These are phyloP conservation scores for Ceratocystis cubensis DNA, from an alignment of 2,329 filamentous ascomycete genomes.

Conservation along the genomic window DNA sequence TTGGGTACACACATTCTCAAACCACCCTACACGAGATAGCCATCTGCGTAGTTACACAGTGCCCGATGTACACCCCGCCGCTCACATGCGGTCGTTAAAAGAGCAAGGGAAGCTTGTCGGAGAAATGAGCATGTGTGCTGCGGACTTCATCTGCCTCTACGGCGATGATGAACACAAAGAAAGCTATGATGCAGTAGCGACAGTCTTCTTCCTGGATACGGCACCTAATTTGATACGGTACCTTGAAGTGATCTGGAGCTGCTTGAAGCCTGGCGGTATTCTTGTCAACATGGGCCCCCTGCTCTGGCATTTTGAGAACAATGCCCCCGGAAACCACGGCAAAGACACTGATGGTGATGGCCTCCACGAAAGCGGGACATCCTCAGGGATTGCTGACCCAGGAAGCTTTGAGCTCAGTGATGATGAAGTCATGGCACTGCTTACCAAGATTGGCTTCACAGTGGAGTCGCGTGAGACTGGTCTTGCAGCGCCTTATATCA, in stretches of 20 bases:
- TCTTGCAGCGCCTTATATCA: conserved; percentile 71
- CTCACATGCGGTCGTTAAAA: conserved; percentile 33
- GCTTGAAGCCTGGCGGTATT: conserved; percentile 63
- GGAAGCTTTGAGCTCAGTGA: conserved; percentile 83
- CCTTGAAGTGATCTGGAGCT: conserved; percentile 67
- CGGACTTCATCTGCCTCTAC: conserved; percentile 87
- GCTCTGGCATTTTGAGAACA: conserved; percentile 88
- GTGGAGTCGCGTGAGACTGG: conserved; percentile 51
- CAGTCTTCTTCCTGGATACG: conserved; percentile 94
- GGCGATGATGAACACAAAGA: conserved; percentile 46
- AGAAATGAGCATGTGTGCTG: conserved; percentile 82
- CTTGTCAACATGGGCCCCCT: conserved; percentile 86
- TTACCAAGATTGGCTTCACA: conserved; percentile 63
- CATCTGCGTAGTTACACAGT: conserved; percentile 64
- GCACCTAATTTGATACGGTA: conserved; percentile 88
- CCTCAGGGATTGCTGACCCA: conserved; percentile 68
- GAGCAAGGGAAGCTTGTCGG: conserved; percentile 32
- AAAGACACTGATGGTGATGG: conserved; percentile 40
- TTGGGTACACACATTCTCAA: conserved; percentile 80
- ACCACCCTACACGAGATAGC: conserved; percentile 58
- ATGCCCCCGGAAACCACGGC: conserved; percentile 46
- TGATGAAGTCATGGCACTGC: conserved; percentile 70
- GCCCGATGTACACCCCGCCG: conserved; percentile 66
- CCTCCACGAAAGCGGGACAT: conserved; percentile 37
- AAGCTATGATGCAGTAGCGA: conserved; percentile 68